Percentiles rank a stretch among this genome's conserved stretches.
These are phyloP conservation scores for Trichoderma parareesei DNA, from an alignment of 495 filamentous ascomycete species.

Conservation along the genomic window DNA sequence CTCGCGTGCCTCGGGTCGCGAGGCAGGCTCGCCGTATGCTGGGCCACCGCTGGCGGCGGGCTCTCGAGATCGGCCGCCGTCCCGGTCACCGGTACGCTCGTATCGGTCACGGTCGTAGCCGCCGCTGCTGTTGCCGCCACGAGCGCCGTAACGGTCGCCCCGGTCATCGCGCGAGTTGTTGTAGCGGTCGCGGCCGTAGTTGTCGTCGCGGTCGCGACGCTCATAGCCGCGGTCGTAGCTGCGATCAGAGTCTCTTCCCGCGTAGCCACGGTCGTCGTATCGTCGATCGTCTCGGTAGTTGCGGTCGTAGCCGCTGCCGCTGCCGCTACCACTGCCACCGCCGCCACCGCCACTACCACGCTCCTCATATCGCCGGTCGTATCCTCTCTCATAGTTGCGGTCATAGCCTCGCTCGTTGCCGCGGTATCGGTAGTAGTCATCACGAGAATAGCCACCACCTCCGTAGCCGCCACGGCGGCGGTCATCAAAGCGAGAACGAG, in stretches of 20 bases:
- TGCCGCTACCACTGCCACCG: conserved; percentile 37
- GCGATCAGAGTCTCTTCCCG: conserved; percentile 30
- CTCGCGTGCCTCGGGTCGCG: conserved; percentile 55
- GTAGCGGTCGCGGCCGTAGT: conserved; percentile 31
- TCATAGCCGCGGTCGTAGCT: conserved; percentile 56
- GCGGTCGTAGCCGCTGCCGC: conserved; percentile 41
- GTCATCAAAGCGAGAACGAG: conserved; percentile 39
- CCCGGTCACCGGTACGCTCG: conserved; percentile 41
- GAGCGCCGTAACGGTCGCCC: conserved; percentile 41
- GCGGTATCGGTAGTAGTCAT: conserved; percentile 42
- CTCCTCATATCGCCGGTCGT: conserved; percentile 47
- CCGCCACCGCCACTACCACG: conserved; percentile 41
- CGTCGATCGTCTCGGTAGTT: conserved; percentile 42
- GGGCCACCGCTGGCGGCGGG: conserved; percentile 34
- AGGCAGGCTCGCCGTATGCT: conserved; percentile 49
- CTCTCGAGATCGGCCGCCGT: conserved; percentile 40
- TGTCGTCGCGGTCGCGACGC: conserved; percentile 49
- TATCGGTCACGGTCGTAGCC: conserved; percentile 49
- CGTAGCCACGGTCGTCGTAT: conserved; percentile 35
- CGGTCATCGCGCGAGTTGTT: conserved; percentile 35
- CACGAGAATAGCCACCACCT: conserved; percentile 44
- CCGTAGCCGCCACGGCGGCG: conserved; percentile 43
- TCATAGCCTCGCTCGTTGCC: conserved; percentile 46
- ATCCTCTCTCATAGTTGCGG: conserved; percentile 41
- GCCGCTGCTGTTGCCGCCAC: conserved; percentile 35